Evolutionary conservation across 257 asterid genomes (phyloP), one percentile per base, ranked within the genome.

Genomic region (Galeopsis tetrahit): DNA sequence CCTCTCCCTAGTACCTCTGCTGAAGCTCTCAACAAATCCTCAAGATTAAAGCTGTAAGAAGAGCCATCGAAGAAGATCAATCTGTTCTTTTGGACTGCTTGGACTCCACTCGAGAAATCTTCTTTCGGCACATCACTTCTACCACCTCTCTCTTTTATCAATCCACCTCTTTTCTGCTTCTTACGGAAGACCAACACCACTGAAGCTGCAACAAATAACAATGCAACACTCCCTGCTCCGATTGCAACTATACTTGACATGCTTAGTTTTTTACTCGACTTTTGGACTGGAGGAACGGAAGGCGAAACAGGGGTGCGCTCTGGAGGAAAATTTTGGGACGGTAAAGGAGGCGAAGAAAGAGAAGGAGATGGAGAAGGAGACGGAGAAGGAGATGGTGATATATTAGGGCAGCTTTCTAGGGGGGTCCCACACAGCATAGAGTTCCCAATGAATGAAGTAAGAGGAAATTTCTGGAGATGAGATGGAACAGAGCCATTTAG

Each of bases 1-100:
- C 96, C 96, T 81, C 87, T 89, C 17, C 96, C 96, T 28, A 89
- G 80, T 34, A 89, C 93, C 78, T 89, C 93, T 7, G 96, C 93
- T 1, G 96, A 89, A 77, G 96, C 96, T 78, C 93, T 80, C 78
- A 89, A 58, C 72, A 89, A 55, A 83, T 87, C 93, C 81, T 87
- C 96, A 13, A 89, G 93, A 78, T 87, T 89, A 70, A 87, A 89
- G 71, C 61, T 84, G 43, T 71, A 73, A 15, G 88, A 72, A 62
- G 77, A 61, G 5, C 83, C 85, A 65, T 78, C 74, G 49, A 89
- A 78, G 88, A 89, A 89, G 44, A 82, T 71, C 80, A 89, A 31
- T 66, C 81, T 85, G 87, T 89, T 89, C 79, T 82, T 87, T 52
- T 89, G 85, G n/a, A 88, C 84, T 9, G 79, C 89, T 77, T 85